These are phyloP conservation scores for Auricularia cornea DNA, from an alignment of 768 basidiomycete species.

Conservation along the genomic window DNA sequence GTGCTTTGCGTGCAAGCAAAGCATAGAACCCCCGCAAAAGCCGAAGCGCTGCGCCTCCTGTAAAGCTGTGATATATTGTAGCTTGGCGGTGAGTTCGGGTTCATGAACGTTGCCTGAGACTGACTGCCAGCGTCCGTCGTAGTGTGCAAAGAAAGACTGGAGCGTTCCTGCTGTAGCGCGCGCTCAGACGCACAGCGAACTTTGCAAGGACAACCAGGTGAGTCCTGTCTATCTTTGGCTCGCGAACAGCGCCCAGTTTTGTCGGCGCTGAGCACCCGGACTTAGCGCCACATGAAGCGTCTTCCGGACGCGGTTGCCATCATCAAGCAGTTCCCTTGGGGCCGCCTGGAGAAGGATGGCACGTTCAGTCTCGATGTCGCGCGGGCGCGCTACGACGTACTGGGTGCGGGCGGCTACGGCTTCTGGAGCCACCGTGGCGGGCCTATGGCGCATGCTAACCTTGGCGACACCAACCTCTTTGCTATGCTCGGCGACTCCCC, in stretches of 20 bases:
- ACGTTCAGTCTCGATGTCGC: constrained; percentile 28
- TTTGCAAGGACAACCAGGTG: neutral
- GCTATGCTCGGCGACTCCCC: neutral
- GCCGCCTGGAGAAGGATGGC: constrained; percentile 33
- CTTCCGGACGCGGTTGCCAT: constrained; percentile 25
- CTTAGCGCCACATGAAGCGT: constrained; percentile 25
- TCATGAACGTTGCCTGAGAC: neutral
- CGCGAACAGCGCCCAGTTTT: too few relatives aligned
- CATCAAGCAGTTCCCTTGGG: constrained; percentile 35
- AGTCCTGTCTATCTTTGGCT: too few relatives aligned
- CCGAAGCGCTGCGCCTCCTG: neutral
- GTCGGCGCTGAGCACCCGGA: neutral
- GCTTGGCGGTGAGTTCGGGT: neutral
- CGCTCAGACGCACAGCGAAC: neutral
- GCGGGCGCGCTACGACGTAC: constrained; percentile 29
- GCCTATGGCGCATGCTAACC: neutral
- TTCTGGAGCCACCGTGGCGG: neutral
- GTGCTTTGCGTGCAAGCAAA: neutral
- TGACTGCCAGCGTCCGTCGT: neutral
- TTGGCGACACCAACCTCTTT: neutral
- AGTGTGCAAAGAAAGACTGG: neutral
- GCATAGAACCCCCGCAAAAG: neutral
- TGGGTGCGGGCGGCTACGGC: constrained; percentile 21
- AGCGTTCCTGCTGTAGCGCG: neutral
- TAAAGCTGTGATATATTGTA: neutral